These are phyloP conservation scores for Haplographium delicatum DNA, from an alignment of 495 filamentous ascomycete species.

Conservation along the genomic window DNA sequence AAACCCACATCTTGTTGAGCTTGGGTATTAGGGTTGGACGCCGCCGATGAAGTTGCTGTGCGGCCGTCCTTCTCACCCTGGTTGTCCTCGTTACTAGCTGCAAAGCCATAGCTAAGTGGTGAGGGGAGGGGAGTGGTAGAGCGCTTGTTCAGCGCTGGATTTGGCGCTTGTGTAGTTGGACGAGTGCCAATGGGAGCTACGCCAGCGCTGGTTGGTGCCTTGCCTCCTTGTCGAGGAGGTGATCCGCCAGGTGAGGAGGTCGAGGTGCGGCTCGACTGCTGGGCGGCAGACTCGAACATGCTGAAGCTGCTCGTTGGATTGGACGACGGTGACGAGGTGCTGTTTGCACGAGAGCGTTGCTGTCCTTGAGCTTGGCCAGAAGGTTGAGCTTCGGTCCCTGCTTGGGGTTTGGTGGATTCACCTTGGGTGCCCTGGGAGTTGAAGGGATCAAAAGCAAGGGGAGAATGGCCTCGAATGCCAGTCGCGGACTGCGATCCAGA, in stretches of 20 bases:
- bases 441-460: constrained; percentile 34
- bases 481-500: constrained; percentile 48
- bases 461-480: constrained; percentile 53
- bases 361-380: constrained; percentile 37
- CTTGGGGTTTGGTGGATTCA: constrained; percentile 28
- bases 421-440: constrained; percentile 30
- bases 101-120: constrained; percentile 77
- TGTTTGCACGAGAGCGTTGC: constrained; percentile 76
- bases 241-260: constrained; percentile 88
- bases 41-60: constrained; percentile 30
- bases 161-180: constrained; percentile 54
- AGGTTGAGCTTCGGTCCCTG: constrained; percentile 26
- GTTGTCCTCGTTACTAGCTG: constrained; percentile 35
- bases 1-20: constrained; percentile 37
- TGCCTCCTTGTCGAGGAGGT: constrained; percentile 61
- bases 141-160: constrained; percentile 62
- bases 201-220: constrained; percentile 50
- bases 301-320: constrained; percentile 59
- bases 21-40: constrained; percentile 35
- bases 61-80: constrained; percentile 24
- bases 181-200: constrained; percentile 95
- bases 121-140: constrained; percentile 87
- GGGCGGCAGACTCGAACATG: constrained; percentile 60
- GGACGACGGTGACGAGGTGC: constrained; percentile 75
- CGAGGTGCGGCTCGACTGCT: constrained; percentile 80